Base-by-base conservation (phyloP, 805 yeast genomes). In the Myxozyma sirexii region DNA sequence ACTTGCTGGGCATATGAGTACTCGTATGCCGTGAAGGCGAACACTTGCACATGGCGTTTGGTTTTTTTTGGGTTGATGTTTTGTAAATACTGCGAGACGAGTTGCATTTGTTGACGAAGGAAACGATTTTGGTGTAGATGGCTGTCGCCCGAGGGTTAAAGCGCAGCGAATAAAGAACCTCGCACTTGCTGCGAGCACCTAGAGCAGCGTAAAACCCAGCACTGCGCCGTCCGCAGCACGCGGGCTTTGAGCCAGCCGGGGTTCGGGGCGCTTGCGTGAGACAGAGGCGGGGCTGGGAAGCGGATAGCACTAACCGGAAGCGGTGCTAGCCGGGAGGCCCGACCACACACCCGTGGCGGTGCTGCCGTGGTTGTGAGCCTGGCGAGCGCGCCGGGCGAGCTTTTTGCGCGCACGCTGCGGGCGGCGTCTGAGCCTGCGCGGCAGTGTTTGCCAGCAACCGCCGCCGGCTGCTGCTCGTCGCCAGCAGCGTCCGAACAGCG, bases 1-100 rank as follows among this genome's bases (percentile, higher is more conserved):
- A 77, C 67, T 73, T 79, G 54, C 74, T 94, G 55, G 88, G 89
- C 44, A 88, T 91, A 47, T 85, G n/a, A n/a, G n/a, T n/a, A 68
- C 37, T 31, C 10, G 26, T 41, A 19, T 29, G 21, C 27, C 23
- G 13, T 2, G 26, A 17, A 43, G 29, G 8, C 19, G 21, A 13
- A n/a, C 42, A 38, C 8, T 38, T 38, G n/a, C 19, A 17, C 42
- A n/a, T 38, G 42, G 42, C 42, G 42, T 38, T 38, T 13, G 42
- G 17, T 17, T 38, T 17, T 38, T 38, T 38, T 38, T 4, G 12
- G 12, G 12, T 33, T 2, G 3, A 12, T 33, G 7, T 7, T 31
- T 33, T 33, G 2, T 33, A 12, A 33, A 5, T 33, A 12, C 2
- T n/a, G 15, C 37, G 12, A 12, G 12, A 3, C 15, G n/a, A 5